These are phyloP conservation scores for Hypomontagnella submonticulosa DNA, from an alignment of 495 filamentous ascomycete species.

Conservation along the genomic window DNA sequence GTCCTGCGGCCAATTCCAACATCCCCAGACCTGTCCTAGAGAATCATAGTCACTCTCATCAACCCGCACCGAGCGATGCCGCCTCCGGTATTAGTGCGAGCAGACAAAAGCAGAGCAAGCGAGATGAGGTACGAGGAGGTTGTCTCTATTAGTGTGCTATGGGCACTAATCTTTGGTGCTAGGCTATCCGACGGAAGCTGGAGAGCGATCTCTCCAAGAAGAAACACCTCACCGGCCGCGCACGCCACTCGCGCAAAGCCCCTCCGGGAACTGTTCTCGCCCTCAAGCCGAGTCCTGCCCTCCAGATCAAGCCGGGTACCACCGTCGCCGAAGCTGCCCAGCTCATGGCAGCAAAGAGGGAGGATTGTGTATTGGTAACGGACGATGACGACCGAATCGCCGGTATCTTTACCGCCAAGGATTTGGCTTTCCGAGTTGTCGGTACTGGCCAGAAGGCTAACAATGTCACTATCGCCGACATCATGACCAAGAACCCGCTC, in stretches of 20 bases:
- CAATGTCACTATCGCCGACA: constrained; percentile 92
- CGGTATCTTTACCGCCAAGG: constrained; percentile 99
- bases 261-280: constrained; percentile 96
- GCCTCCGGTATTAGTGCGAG: constrained; percentile 84
- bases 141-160: constrained; percentile 18
- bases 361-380: constrained; percentile 98
- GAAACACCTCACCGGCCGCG: constrained; percentile 78
- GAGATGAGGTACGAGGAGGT: constrained; percentile 88
- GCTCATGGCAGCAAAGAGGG: constrained; percentile 98
- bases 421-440: constrained; percentile 96
- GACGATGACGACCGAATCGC: constrained; percentile 98
- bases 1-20: constrained; percentile 71
- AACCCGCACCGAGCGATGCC: constrained; percentile 66
- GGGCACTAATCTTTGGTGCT: constrained; percentile 45
- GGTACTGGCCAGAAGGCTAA: constrained; percentile 91
- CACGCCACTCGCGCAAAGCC: constrained; percentile 88
- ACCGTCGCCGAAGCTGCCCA: constrained; percentile 97
- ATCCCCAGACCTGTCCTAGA: constrained; percentile 90
- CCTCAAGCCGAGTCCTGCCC: constrained; percentile 91
- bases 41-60: constrained; percentile 57
- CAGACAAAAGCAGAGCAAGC: constrained; percentile 92
- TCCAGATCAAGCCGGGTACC: constrained; percentile 96
- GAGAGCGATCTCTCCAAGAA: constrained; percentile 98
- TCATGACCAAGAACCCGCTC: constrained; percentile 99
- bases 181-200: constrained; percentile 97